phyloP scores from a whole-genome alignment of 768 basidiomycete genomes.

The Kwoniella shandongensis region DNA sequence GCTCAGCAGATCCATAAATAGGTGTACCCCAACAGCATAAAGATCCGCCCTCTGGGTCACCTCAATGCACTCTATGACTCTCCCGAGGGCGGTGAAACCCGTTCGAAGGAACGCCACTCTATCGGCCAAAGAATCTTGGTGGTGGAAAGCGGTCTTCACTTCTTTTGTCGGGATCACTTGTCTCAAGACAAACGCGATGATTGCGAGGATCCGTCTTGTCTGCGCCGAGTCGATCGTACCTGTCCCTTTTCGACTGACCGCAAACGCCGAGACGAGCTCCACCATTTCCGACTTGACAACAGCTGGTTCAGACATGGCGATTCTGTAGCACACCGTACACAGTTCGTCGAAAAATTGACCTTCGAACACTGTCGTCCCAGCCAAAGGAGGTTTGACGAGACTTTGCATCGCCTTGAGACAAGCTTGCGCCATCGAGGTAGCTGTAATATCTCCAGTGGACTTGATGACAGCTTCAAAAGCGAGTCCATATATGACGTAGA shows the following conservation, averaged over 20 bases:
- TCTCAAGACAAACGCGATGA: constrained; percentile 77
- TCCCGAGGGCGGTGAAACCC: constrained; percentile 64
- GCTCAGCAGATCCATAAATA: constrained; percentile 80
- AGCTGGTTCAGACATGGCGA: constrained; percentile 82
- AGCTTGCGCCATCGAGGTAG: constrained; percentile 55
- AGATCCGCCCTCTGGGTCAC: constrained; percentile 69
- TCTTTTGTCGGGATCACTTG: constrained; percentile 63
- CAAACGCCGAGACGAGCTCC: constrained; percentile 66
- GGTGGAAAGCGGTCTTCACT: constrained; percentile 28
- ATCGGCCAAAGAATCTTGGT: constrained; percentile 61
- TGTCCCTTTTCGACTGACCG: constrained; percentile 44
- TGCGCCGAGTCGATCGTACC: constrained; percentile 35
- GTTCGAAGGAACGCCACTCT: constrained; percentile 66
- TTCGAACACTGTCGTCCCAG: constrained; percentile 76
- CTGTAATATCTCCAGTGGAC: constrained; percentile 40
- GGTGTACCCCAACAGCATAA: constrained; percentile 71
- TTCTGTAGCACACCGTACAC: constrained; percentile 78
- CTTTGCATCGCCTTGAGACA: constrained; percentile 74
- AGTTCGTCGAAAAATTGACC: constrained; percentile 86
- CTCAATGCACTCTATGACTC: constrained; percentile 60
- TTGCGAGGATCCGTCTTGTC: constrained; percentile 51
- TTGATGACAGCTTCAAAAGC: constrained; percentile 76
- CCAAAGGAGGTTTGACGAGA: constrained; percentile 75
- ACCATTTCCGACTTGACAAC: constrained; percentile 69
- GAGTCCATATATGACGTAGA: constrained; percentile 88